Evolutionary conservation across 2,329 filamentous ascomycete genomes (phyloP).

Genomic region (Saccharata proteae): DNA sequence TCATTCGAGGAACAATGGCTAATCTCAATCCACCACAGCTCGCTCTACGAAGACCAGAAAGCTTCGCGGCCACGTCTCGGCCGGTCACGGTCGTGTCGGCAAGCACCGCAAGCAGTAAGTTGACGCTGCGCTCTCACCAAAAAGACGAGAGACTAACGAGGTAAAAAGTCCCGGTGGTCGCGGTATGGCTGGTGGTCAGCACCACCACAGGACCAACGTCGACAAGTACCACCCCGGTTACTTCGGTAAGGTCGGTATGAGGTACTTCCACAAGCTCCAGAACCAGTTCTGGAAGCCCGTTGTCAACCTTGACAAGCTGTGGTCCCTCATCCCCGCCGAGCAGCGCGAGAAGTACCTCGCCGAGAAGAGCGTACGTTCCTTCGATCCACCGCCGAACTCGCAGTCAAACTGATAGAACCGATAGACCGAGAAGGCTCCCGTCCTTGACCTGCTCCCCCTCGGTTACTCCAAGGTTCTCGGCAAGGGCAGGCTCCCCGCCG

Average conservation of each 20-base stretch:
- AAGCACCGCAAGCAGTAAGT: constrained; percentile 90
- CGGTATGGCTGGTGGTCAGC: constrained; percentile 94
- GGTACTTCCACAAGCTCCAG: constrained; percentile 82
- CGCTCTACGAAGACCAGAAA: constrained; percentile 65
- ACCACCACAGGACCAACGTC: constrained; percentile 92
- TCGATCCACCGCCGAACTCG: no score
- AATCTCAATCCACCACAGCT: no score
- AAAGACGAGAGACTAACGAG: background rate
- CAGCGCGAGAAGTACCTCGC: constrained; percentile 84
- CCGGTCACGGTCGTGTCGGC: constrained; percentile 94
- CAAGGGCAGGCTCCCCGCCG: constrained; percentile 88
- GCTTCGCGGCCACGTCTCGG: constrained; percentile 94
- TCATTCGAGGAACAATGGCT: no score
- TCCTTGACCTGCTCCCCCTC: constrained; percentile 92
- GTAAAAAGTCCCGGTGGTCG: constrained; percentile 48
- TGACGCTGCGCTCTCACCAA: constrained; percentile 45
- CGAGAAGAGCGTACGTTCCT: constrained; percentile 62
- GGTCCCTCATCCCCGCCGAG: constrained; percentile 87
- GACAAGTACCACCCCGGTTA: constrained; percentile 97
- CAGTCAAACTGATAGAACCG: no score
- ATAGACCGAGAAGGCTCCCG: constrained; percentile 88
- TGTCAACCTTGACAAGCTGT: constrained; percentile 99
- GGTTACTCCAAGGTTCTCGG: constrained; percentile 98
- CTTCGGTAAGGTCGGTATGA: constrained; percentile 54
- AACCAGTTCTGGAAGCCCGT: constrained; percentile 97